These are phyloP conservation scores for Teunomyces aglyptinius DNA, from an alignment of 805 yeast species.

Conservation along the genomic window DNA sequence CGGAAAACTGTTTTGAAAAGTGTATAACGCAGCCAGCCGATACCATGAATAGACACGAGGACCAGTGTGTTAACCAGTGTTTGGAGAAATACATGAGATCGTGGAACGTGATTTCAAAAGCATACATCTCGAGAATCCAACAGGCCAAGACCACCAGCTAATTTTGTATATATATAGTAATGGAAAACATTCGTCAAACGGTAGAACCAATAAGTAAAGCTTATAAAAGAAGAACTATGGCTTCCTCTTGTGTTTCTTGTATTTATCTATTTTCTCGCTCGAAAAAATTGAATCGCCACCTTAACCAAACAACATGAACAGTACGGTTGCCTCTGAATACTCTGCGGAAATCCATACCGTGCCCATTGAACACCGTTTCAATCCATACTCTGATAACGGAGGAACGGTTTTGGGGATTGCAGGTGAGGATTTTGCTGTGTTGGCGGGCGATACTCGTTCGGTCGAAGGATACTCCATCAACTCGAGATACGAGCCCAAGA, in stretches of 20 bases:
- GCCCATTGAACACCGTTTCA: constrained; percentile 90
- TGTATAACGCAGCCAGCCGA: constrained; percentile 67
- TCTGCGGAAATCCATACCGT: constrained; percentile 43
- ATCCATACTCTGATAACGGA: constrained; percentile 93
- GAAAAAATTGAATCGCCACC: not conserved
- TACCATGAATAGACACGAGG: constrained; percentile 49
- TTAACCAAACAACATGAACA: constrained; percentile 17
- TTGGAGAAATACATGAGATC: constrained; percentile 85
- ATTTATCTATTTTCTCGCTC: not conserved
- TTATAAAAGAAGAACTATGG: not conserved
- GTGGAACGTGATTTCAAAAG: constrained; percentile 81
- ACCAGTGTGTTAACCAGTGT: constrained; percentile 72
- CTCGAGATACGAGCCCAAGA: constrained; percentile 88
- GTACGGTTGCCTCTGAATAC: constrained; percentile 66
- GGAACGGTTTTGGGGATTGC: constrained; percentile 98
- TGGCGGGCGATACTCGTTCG: constrained; percentile 98
- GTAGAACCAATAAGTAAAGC: not conserved
- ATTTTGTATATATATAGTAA: not conserved
- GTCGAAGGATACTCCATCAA: constrained; percentile 92
- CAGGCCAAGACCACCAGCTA: constrained; percentile 21
- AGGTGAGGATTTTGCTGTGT: constrained; percentile 93
- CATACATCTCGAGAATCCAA: constrained; percentile 75
- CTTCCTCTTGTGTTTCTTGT: no score
- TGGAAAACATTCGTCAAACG: not conserved
- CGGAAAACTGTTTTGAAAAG: constrained; percentile 82